A percentile compares a stretch with the other conserved stretches of the same genome.
Evolutionary conservation across 1,139 yeast genomes (phyloP).

Genomic region (Taphrina betulina): DNA sequence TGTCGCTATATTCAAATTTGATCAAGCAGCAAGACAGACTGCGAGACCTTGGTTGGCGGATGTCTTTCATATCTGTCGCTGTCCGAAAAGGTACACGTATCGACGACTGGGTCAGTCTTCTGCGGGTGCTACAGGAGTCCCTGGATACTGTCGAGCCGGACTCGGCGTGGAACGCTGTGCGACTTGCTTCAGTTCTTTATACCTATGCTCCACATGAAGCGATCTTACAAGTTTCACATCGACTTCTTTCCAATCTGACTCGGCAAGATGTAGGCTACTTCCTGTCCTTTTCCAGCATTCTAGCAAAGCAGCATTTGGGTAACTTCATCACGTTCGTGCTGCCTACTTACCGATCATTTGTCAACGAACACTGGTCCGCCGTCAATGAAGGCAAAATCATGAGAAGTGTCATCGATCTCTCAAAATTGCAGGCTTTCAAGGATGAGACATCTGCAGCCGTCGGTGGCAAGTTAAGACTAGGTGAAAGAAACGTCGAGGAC

Average conservation of each 20-base stretch:
- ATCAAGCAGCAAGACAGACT: too few relatives aligned
- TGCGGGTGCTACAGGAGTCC: slow-evolving; percentile 34
- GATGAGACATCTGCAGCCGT: background rate
- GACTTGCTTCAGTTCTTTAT: slow-evolving; percentile 24
- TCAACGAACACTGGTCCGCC: slow-evolving; percentile 1
- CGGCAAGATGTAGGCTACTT: too few relatives aligned
- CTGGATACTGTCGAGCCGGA: background rate
- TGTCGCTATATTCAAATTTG: slow-evolving; percentile 1
- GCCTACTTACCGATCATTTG: slow-evolving; percentile 9
- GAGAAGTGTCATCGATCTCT: slow-evolving; percentile 6
- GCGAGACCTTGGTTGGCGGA: slow-evolving; percentile 6
- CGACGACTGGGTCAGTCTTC: slow-evolving; percentile 42
- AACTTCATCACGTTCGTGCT: slow-evolving; percentile 8
- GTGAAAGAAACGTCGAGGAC: background rate
- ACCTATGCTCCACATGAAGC: slow-evolving; percentile 21
- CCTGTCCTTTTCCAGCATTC: slow-evolving; percentile 27
- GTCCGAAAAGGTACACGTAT: slow-evolving; percentile 47
- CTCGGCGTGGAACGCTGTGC: slow-evolving; percentile 28
- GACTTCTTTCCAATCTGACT: too few relatives aligned
- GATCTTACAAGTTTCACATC: background rate
- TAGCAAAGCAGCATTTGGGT: slow-evolving; percentile 14
- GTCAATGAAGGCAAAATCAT: background rate
- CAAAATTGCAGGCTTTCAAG: background rate
- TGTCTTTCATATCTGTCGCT: slow-evolving; percentile 25
- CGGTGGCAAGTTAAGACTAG: slow-evolving; percentile 5